Conservation (phyloP, 257 asterid species). For the Linderniella brevidens region DNA sequence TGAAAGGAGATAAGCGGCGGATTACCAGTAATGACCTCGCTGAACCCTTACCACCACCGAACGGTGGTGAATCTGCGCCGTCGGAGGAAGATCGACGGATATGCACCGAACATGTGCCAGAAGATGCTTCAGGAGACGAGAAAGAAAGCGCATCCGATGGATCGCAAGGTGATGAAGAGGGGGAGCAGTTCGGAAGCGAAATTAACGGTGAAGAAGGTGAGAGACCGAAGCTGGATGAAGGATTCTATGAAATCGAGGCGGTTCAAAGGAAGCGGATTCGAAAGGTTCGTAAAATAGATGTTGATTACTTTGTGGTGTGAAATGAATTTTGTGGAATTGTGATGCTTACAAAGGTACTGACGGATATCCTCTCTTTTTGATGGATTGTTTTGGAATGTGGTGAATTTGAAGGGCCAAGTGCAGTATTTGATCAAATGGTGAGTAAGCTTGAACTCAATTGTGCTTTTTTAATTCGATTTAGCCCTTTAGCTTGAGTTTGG, state of each 20-base stretch:
- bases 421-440: conserved; percentile 82
- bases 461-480: neutral
- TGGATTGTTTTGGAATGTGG: conserved; percentile 19
- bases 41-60: too few relatives aligned
- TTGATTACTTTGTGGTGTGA: conserved; percentile 1
- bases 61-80: too few relatives aligned
- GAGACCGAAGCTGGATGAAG: conserved; percentile 38
- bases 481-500: neutral
- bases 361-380: conserved; percentile 10
- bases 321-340: neutral
- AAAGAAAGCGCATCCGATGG: conserved; percentile 22
- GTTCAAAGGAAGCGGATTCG: conserved; percentile 41
- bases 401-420: conserved; percentile 45
- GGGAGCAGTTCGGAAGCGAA: conserved; percentile 16
- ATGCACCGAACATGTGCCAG: conserved; percentile 1
- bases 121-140: conserved; percentile 22
- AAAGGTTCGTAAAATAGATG: conserved; percentile 15
- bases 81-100: too few relatives aligned
- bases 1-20: too few relatives aligned
- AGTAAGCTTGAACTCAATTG: conserved; percentile 12
- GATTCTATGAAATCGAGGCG: conserved; percentile 40
- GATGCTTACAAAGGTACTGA: neutral
- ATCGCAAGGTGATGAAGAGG: conserved; percentile 23
- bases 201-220: conserved; percentile 20
- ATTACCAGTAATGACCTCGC: too few relatives aligned